These are phyloP conservation scores for Cryoendolithus antarcticus DNA, from an alignment of 2,329 filamentous ascomycete species.

Conservation along the genomic window DNA sequence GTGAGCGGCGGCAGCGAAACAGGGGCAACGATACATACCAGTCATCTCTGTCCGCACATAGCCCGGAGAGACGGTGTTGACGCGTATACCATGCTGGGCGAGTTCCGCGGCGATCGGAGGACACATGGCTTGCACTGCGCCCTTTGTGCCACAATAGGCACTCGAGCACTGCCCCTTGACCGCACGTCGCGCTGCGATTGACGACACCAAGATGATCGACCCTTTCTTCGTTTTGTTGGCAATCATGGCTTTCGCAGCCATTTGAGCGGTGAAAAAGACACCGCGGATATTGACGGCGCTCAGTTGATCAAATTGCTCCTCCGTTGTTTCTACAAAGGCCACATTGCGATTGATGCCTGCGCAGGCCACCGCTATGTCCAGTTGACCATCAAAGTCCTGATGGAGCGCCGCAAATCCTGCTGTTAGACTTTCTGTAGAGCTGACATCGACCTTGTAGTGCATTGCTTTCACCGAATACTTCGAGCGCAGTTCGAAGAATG, in stretches of 20 bases:
- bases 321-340: constrained; percentile 33
- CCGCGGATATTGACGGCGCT: constrained; percentile 34
- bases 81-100: constrained; percentile 22
- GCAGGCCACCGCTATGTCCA: constrained; percentile 35
- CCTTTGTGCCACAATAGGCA: constrained; percentile 32
- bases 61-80: constrained; percentile 22
- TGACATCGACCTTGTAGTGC: constrained; percentile 24
- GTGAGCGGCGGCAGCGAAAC: no score
- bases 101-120: constrained; percentile 27
- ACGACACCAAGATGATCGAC: constrained; percentile 42
- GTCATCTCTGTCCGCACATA: constrained; percentile 32
- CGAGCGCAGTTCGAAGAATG: constrained; percentile 20
- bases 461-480: constrained; percentile 48
- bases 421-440: constrained; percentile 20
- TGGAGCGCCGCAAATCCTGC: constrained; percentile 24
- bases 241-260: constrained; percentile 40
- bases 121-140: constrained; percentile 30
- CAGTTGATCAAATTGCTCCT: constrained; percentile 30
- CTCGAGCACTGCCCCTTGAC: constrained; percentile 35
- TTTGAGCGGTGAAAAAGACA: constrained; percentile 35
- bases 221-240: constrained; percentile 38
- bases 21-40: background rate
- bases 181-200: constrained; percentile 41
- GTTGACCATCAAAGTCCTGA: constrained; percentile 23
- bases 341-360: constrained; percentile 36